These are phyloP conservation scores for Arthrobotrys entomopaga DNA, from an alignment of 2,329 filamentous ascomycete species.

Conservation along the genomic window DNA sequence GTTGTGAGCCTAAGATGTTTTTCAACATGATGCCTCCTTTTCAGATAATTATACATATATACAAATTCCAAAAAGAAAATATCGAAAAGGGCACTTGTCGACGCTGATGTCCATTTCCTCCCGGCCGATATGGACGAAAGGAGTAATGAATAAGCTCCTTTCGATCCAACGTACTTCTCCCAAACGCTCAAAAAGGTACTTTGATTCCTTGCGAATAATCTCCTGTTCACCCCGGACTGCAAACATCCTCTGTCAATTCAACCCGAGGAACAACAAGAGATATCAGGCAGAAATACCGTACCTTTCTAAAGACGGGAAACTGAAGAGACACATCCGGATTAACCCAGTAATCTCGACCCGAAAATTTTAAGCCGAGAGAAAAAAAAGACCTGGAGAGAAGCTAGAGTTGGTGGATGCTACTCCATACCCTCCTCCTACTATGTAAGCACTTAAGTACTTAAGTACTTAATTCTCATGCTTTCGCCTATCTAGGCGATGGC, in stretches of 20 bases:
- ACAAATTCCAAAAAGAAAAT: background rate
- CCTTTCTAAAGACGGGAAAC: constrained; percentile 12
- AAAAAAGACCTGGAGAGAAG: too few relatives aligned
- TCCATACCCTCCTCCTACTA: background rate
- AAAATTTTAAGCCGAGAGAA: constrained; percentile 4
- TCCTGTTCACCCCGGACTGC: background rate
- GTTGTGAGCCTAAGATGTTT: background rate
- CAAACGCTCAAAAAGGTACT: background rate
- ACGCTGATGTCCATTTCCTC: background rate
- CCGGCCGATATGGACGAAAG: background rate
- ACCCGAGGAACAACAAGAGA: constrained; percentile 17
- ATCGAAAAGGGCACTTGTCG: background rate
- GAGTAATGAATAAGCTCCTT: background rate
- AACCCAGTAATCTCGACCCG: constrained; percentile 16
- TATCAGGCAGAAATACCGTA: constrained; percentile 2
- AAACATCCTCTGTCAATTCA: constrained; percentile 30
- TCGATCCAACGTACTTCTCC: background rate
- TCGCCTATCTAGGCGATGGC: constrained; percentile 48
- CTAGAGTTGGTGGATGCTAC: too few relatives aligned
- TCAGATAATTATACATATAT: background rate
- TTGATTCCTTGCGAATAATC: background rate
- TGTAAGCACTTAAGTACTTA: too few relatives aligned
- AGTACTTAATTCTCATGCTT: constrained; percentile 32
- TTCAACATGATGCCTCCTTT: background rate
- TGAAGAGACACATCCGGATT: background rate